Evolutionary conservation across 768 basidiomycete species (phyloP).

Genomic region (Lactifluus hygrophoroides): DNA sequence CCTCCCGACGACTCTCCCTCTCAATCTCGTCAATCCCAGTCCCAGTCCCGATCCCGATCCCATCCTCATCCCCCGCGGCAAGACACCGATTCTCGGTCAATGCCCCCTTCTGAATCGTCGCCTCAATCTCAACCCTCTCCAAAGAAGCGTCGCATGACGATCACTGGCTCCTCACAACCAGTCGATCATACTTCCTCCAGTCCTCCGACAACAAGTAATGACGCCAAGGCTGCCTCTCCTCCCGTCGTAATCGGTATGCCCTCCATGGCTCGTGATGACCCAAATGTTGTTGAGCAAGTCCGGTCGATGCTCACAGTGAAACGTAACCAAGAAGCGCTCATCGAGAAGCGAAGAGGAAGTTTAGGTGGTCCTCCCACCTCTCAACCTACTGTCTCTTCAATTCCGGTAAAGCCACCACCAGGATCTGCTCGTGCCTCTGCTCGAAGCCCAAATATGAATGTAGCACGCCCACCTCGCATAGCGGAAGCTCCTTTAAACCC

Average conservation of each 20-base stretch:
- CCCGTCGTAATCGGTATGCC: slow-evolving; percentile 55
- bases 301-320: slow-evolving; percentile 55
- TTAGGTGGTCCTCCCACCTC: slow-evolving; percentile 31
- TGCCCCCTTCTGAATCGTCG: slow-evolving; percentile 13
- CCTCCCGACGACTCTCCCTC: slow-evolving; percentile 35
- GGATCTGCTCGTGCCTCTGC: slow-evolving; percentile 27
- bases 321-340: slow-evolving; percentile 62
- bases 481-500: slow-evolving; percentile 25
- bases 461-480: slow-evolving; percentile 22
- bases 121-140: slow-evolving; percentile 21
- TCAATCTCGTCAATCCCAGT: slow-evolving; percentile 14
- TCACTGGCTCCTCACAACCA: slow-evolving; percentile 50
- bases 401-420: slow-evolving; percentile 24
- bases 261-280: slow-evolving; percentile 50
- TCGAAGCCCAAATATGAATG: slow-evolving; percentile 20
- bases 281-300: slow-evolving; percentile 49
- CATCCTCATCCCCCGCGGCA: neutral
- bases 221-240: slow-evolving; percentile 48
- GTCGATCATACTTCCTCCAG: slow-evolving; percentile 44
- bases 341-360: slow-evolving; percentile 62
- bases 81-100: slow-evolving; percentile 12
- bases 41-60: too few relatives aligned
- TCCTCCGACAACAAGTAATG: slow-evolving; percentile 25
- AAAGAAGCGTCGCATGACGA: slow-evolving; percentile 65
- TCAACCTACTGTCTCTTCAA: slow-evolving; percentile 17